These are phyloP conservation scores for Yarrowia deformans DNA, from an alignment of 805 yeast genomes.

Conservation along the genomic window DNA sequence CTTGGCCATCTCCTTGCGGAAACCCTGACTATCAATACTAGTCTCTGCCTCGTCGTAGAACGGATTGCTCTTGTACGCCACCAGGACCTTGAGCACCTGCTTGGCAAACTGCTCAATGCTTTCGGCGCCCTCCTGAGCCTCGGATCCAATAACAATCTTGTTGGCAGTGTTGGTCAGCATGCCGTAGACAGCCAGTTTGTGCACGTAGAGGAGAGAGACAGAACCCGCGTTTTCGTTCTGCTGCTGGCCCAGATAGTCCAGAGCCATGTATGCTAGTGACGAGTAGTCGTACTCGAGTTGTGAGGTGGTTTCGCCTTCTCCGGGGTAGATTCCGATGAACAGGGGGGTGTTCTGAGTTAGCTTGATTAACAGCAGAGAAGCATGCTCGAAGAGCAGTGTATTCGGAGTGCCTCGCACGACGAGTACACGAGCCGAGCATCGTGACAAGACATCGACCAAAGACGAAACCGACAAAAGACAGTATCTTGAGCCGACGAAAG, in stretches of 20 bases:
- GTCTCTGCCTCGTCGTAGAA: constrained; percentile 35
- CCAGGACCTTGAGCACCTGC: constrained; percentile 24
- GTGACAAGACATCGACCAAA: too few species aligned
- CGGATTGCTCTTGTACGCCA: constrained; percentile 38
- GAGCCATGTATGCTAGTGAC: constrained; percentile 38
- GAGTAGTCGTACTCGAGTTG: constrained; percentile 37
- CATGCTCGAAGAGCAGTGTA: too few species aligned
- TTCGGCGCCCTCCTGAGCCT: constrained; percentile 44
- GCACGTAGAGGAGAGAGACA: constrained; percentile 12
- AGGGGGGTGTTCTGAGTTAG: constrained; percentile 35
- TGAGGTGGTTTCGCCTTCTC: constrained; percentile 6
- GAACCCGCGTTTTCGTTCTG: constrained; percentile 22
- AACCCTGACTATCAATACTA: constrained; percentile 6
- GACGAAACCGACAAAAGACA: too few species aligned
- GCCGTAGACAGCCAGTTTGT: constrained; percentile 50
- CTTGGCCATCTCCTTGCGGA: constrained; percentile 20
- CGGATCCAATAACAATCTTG: constrained; percentile 49
- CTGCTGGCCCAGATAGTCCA: constrained; percentile 37
- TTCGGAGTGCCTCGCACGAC: too few species aligned
- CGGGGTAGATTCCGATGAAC: constrained; percentile 38
- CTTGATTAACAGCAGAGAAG: neutral
- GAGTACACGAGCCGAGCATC: too few species aligned
- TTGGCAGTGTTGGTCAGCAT: constrained; percentile 49
- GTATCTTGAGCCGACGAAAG: too few species aligned
- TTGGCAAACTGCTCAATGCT: constrained; percentile 26